These are phyloP conservation scores for Aspergillus tamarii DNA, from an alignment of 2,329 filamentous ascomycete species.

Conservation along the genomic window DNA sequence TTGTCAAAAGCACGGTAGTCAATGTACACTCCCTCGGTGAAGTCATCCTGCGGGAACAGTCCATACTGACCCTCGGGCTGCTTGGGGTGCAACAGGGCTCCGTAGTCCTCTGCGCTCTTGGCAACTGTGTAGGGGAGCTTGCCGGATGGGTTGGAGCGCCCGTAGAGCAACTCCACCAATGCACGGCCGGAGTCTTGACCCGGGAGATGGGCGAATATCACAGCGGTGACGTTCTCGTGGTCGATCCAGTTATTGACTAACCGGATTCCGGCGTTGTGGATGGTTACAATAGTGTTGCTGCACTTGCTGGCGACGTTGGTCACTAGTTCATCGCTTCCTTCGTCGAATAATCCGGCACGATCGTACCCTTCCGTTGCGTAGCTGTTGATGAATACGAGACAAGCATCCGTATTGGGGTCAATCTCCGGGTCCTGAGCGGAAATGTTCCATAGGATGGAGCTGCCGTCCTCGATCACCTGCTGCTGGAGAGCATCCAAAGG, in stretches of 20 bases:
- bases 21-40: conserved; percentile 56
- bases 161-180: conserved; percentile 61
- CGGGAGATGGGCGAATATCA: conserved; percentile 67
- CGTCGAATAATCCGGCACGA: conserved; percentile 37
- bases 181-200: conserved; percentile 65
- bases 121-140: conserved; percentile 66
- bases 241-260: conserved; percentile 61
- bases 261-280: conserved; percentile 66
- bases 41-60: conserved; percentile 40
- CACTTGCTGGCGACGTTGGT: conserved; percentile 61
- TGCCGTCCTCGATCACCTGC: conserved; percentile 58
- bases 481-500: conserved; percentile 59
- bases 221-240: conserved; percentile 65
- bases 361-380: conserved; percentile 48
- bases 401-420: conserved; percentile 23
- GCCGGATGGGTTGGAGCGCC: conserved; percentile 60
- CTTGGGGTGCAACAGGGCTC: conserved; percentile 24
- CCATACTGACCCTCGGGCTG: conserved; percentile 19
- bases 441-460: conserved; percentile 34
- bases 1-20: conserved; percentile 59
- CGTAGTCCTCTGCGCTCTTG: conserved; percentile 60
- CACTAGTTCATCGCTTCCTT: conserved; percentile 59
- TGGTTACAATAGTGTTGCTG: conserved; percentile 65
- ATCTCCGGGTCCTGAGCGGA: conserved; percentile 20
- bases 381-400: conserved; percentile 63